Percentiles rank a stretch among this genome's conserved stretches.
These are phyloP conservation scores for Amoebophrya sp. DNA, from an alignment of 169 alveolate species.

Conservation along the genomic window DNA sequence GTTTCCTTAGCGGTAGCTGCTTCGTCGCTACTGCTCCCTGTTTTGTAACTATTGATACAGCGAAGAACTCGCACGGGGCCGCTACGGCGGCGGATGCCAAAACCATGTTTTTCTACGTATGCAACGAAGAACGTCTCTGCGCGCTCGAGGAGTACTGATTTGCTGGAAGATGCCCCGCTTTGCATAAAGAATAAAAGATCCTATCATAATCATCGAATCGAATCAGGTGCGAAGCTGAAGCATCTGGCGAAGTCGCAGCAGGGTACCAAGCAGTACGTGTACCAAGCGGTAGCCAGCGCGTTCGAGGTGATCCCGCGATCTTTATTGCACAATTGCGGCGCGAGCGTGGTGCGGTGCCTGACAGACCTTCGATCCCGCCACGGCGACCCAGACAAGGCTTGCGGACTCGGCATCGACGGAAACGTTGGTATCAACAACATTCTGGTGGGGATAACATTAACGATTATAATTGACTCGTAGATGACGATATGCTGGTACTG, in stretches of 20 bases:
- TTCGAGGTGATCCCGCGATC: constrained; percentile 95
- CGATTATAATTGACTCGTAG: too few relatives aligned
- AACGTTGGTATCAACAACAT: background rate
- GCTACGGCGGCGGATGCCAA: constrained; percentile 12
- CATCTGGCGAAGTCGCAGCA: constrained; percentile 35
- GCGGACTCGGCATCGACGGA: background rate
- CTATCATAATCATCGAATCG: too few relatives aligned
- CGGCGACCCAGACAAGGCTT: background rate
- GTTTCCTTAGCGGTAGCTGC: too few relatives aligned
- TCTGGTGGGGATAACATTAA: too few relatives aligned
- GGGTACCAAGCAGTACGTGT: constrained; percentile 81
- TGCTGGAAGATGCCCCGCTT: background rate
- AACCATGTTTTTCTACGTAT: background rate
- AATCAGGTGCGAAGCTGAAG: background rate
- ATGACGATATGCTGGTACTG: too few relatives aligned
- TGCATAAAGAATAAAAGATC: too few relatives aligned
- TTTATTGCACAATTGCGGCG: constrained; percentile 95
- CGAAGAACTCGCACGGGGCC: too few relatives aligned
- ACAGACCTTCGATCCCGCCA: background rate
- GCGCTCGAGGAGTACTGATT: background rate
- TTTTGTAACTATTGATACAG: too few relatives aligned
- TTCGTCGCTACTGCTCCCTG: too few relatives aligned
- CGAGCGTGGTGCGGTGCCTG: constrained; percentile 52
- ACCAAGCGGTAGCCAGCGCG: constrained; percentile 92
- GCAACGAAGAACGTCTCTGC: background rate